These are phyloP conservation scores for Fusarium marasasianum DNA, from an alignment of 2,329 filamentous ascomycete genomes.

Conservation along the genomic window DNA sequence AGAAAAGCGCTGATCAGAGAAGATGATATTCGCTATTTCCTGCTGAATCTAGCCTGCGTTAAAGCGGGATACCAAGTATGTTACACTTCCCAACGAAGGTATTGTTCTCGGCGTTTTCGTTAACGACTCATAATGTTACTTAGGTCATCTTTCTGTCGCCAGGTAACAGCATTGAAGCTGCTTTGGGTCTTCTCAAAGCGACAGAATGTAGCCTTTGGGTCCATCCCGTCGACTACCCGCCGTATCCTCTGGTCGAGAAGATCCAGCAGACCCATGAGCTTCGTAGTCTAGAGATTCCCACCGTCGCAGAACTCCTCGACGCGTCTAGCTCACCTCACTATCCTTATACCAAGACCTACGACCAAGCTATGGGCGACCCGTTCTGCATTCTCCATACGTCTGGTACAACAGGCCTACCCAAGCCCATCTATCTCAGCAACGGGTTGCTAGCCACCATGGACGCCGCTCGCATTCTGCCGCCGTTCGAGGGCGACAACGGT, in stretches of 20 bases:
- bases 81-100: rapidly evolving
- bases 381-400: background rate
- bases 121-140: rapidly evolving
- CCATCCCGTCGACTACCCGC: background rate
- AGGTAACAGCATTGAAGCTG: background rate
- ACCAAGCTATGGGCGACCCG: rapidly evolving
- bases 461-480: background rate
- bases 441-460: background rate
- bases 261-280: background rate
- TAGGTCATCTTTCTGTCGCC: background rate
- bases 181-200: background rate
- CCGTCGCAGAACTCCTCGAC: background rate
- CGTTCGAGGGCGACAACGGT: background rate
- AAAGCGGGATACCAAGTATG: background rate
- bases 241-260: background rate
- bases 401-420: background rate
- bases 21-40: background rate
- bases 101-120: no score
- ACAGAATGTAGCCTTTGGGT: background rate
- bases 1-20: rapidly evolving
- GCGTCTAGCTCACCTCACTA: background rate
- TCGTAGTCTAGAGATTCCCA: background rate
- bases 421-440: background rate
- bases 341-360: background rate
- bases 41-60: background rate